Conservation (phyloP, 2,329 filamentous ascomycete genomes). For the Diaporthe australafricana region DNA sequence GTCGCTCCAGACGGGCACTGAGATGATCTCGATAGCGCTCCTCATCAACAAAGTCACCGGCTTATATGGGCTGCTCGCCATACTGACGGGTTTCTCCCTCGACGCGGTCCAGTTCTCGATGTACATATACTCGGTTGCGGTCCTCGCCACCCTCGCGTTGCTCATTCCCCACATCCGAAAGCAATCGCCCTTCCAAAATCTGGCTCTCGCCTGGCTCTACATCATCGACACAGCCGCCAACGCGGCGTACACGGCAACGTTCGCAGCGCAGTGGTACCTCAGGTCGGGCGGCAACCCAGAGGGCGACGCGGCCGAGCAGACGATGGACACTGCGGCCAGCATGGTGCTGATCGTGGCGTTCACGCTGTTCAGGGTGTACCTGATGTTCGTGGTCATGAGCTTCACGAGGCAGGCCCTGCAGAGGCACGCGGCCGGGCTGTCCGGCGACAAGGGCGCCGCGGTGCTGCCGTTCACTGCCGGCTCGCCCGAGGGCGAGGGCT, state of each 20-base stretch:
- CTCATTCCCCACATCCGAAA: conserved; percentile 84
- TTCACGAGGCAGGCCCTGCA: conserved; percentile 83
- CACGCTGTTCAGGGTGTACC: conserved; percentile 84
- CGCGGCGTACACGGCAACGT: conserved; percentile 82
- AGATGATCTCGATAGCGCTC: conserved; percentile 84
- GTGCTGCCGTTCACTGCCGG: conserved; percentile 72
- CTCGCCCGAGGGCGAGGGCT: conserved; percentile 81
- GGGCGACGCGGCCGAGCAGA: conserved; percentile 42
- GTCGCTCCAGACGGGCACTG: conserved; percentile 86
- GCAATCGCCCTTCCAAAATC: conserved; percentile 81
- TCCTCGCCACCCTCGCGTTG: conserved; percentile 74
- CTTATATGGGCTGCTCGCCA: conserved; percentile 88
- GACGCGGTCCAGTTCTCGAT: conserved; percentile 87
- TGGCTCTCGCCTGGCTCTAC: conserved; percentile 88
- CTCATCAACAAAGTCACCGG: conserved; percentile 94
- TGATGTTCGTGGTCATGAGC: conserved; percentile 84
- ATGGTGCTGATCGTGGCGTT: conserved; percentile 80
- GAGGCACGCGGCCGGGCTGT: conserved; percentile 68
- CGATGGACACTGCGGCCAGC: conserved; percentile 76
- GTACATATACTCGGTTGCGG: conserved; percentile 86
- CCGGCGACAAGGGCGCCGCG: conserved; percentile 37
- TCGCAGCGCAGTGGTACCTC: conserved; percentile 88
- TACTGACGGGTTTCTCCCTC: conserved; percentile 87
- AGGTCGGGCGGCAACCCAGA: conserved; percentile 52
- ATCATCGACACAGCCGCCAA: conserved; percentile 86